Evolutionary conservation across 306 rosid genomes (phyloP).

Genomic region (Lathyrus oleraceus): DNA sequence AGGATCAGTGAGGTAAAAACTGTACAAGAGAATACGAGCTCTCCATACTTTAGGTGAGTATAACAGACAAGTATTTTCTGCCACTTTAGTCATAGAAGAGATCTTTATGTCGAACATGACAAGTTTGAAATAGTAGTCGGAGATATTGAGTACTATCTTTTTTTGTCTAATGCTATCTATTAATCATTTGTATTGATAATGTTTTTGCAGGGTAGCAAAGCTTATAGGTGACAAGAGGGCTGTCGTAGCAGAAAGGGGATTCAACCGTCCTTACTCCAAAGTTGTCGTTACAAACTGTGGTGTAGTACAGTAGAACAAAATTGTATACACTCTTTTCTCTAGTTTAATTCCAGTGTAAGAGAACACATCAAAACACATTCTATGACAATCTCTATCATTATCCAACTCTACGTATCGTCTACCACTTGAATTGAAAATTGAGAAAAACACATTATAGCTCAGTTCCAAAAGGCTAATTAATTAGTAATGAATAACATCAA

Average conservation of each 20-base stretch:
- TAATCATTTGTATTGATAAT: slow-evolving; percentile 28
- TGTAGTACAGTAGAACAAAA: slow-evolving; percentile 38
- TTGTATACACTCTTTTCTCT: slow-evolving; percentile 18
- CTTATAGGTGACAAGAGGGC: slow-evolving; percentile 87
- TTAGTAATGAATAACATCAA: slow-evolving; percentile 26
- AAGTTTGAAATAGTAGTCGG: slow-evolving; percentile 16
- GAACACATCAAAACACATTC: slow-evolving; percentile 28
- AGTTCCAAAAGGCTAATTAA: slow-evolving; percentile 18
- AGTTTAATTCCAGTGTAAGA: slow-evolving; percentile 25
- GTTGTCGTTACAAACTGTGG: slow-evolving; percentile 69
- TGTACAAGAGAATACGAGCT: slow-evolving; percentile 71
- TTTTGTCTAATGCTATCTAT: background rate
- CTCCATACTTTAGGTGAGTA: slow-evolving; percentile 83
- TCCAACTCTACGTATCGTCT: slow-evolving; percentile 10
- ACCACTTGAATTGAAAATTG: slow-evolving; percentile 17
- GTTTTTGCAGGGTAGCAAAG: slow-evolving; percentile 75
- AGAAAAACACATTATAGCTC: slow-evolving; percentile 21
- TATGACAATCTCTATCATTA: slow-evolving; percentile 23
- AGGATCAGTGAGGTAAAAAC: slow-evolving; percentile 74
- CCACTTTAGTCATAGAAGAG: slow-evolving; percentile 35
- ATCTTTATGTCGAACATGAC: slow-evolving; percentile 5
- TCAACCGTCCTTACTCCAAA: slow-evolving; percentile 80
- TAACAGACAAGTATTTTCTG: background rate
- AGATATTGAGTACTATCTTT: slow-evolving; percentile 6
- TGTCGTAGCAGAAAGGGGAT: slow-evolving; percentile 84